Evolutionary conservation across 164 flowering plant genomes (phyloP), one percentile per base, ranked within the genome.

Genomic region (Saururus chinensis): DNA sequence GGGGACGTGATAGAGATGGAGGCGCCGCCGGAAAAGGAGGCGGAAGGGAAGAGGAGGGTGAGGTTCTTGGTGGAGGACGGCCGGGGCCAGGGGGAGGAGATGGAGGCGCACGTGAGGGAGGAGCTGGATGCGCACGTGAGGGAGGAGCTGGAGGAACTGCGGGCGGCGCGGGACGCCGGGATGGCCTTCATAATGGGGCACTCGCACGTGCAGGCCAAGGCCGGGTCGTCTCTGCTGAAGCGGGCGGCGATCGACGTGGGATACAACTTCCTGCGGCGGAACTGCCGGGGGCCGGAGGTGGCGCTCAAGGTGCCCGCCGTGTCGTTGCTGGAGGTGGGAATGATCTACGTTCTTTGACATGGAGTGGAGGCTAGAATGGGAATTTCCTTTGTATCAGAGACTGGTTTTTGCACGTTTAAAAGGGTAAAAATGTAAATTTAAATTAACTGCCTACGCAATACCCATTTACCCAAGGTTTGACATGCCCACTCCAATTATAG

Each of bases 141-240:
- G 25, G 87, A 82, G 60, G 98, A 91, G 76, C 72, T 91, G 14
- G 76, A 81, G 66, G 95, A 91, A 35, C 58, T 91, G 40, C 62
- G 59, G 37, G 79, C 68, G 19, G 98, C 98, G 24, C 83, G 79
- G 61, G 78, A 88, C 59, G 78, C 98, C 1, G 98, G 98, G 48
- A 82, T 81, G 14, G 98, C 98, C 1, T 91, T 86, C 74, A 85
- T 91, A 51, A 77, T 91, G 4, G 98, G 96, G 14, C 88, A 91
- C 64, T 86, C 98, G 0, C 87, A 91, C 51, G 92, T 91, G 19
- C 70, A 60, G 63, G 96, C 95, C 19, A 88, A 88, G 71, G 88
- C 75, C 70, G 96, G 92, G 1, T 91, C 98, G 0, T 80, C 88
- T 0, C 0, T 88, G 7, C 23, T 80, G 64, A 91, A 83, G 76